Evolutionary conservation across 1,139 yeast genomes (phyloP).

Genomic region (Geotrichum candidum): DNA sequence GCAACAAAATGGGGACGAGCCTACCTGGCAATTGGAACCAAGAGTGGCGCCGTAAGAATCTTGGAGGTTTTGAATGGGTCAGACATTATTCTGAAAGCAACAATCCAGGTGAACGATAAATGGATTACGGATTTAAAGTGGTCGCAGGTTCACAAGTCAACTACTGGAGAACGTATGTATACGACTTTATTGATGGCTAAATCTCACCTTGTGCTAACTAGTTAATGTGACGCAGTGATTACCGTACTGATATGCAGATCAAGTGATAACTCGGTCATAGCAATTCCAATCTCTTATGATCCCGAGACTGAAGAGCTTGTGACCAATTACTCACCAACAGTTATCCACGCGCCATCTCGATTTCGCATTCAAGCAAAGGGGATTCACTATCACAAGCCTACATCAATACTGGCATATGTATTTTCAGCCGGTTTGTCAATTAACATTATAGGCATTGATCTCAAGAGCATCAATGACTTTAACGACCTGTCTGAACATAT

Average conservation of each 20-base stretch:
- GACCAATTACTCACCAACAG: background rate
- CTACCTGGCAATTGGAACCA: conserved; percentile 12
- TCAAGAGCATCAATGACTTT: background rate
- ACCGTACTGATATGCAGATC: conserved; percentile 7
- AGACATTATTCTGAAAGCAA: background rate
- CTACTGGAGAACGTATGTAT: conserved; percentile 4
- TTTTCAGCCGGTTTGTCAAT: conserved; percentile 12
- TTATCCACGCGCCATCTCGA: conserved; percentile 8
- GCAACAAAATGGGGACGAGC: conserved; percentile 12
- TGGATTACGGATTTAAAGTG: conserved; percentile 9
- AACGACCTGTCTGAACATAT: background rate
- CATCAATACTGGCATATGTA: conserved; percentile 2
- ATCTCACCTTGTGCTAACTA: background rate
- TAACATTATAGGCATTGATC: background rate
- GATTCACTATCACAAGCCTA: background rate
- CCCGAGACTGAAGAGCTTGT: background rate
- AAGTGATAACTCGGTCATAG: conserved; percentile 7
- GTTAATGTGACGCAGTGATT: background rate
- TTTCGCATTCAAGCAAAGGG: conserved; percentile 1
- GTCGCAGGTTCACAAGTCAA: background rate
- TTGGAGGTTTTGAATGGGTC: conserved; percentile 1
- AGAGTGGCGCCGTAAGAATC: conserved; percentile 6
- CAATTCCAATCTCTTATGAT: conserved; percentile 7
- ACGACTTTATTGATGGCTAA: background rate
- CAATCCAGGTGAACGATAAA: background rate